These are phyloP conservation scores for Paramyrothecium roridum DNA, from an alignment of 2,329 filamentous ascomycete genomes.

Conservation along the genomic window DNA sequence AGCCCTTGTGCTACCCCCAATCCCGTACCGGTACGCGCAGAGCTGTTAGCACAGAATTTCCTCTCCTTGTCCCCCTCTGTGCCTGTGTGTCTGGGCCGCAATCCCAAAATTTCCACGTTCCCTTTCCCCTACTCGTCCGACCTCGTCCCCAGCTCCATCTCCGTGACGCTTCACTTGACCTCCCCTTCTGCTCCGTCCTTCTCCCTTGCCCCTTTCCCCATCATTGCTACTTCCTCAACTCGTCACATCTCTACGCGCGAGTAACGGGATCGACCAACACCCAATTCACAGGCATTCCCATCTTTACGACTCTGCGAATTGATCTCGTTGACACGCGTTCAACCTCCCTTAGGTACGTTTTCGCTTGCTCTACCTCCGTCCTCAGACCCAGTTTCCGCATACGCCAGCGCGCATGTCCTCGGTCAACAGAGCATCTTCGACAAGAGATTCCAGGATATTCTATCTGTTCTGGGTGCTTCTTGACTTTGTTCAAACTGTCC, in stretches of 20 bases:
- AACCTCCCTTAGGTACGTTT: not conserved
- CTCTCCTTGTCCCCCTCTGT: slow-evolving; percentile 18
- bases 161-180: not conserved
- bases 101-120: slow-evolving; percentile 22
- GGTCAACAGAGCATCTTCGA: too few species aligned
- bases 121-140: slow-evolving; percentile 15
- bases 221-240: slow-evolving; percentile 34
- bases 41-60: slow-evolving; percentile 26
- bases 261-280: not conserved
- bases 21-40: slow-evolving; percentile 12
- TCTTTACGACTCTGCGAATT: not conserved
- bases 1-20: not conserved
- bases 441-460: too few species aligned
- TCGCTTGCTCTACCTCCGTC: not conserved
- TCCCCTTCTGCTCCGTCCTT: slow-evolving; percentile 5
- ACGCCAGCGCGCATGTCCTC: not conserved
- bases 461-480: not conserved
- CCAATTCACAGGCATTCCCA: not conserved
- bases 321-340: slow-evolving; percentile 27
- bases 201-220: slow-evolving; percentile 19
- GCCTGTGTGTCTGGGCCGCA: slow-evolving; percentile 11
- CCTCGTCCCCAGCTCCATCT: slow-evolving; percentile 12
- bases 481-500: not conserved
- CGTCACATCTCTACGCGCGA: slow-evolving; percentile 21
- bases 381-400: not conserved